Conservation (phyloP, 176 grass and related monocot genomes). For the Avena sativa region DNA sequence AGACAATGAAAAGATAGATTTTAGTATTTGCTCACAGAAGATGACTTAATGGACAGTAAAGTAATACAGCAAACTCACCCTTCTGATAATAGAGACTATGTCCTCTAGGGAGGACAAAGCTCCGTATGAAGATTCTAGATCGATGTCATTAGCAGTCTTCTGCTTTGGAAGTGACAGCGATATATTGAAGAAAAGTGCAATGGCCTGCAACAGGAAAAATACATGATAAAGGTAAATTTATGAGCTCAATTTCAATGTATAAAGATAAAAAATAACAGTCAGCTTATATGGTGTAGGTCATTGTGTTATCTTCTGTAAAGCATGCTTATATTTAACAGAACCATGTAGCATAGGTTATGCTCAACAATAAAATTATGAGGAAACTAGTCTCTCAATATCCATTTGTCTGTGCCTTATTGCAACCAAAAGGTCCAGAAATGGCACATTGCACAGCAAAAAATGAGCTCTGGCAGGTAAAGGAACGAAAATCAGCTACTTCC, state of each 20-base stretch:
- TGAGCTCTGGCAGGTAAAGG: constrained; percentile 16
- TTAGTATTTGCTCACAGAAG: constrained; percentile 37
- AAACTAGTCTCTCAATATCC: not conserved
- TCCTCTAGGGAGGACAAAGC: constrained; percentile 95
- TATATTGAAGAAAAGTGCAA: constrained; percentile 92
- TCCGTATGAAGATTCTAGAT: constrained; percentile 92
- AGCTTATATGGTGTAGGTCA: constrained; percentile 1
- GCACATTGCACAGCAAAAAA: constrained; percentile 1
- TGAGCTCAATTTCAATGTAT: constrained; percentile 24
- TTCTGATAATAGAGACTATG: constrained; percentile 88
- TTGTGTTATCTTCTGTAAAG: constrained; percentile 29
- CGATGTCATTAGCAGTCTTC: constrained; percentile 64
- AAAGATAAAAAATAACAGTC: not conserved
- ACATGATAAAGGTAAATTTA: constrained; percentile 35
- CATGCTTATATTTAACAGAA: constrained; percentile 31
- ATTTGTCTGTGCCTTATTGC: not conserved
- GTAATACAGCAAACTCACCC: constrained; percentile 56
- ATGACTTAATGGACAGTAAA: constrained; percentile 42
- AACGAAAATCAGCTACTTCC: constrained; percentile 11
- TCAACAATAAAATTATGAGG: not conserved
- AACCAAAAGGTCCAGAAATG: constrained; percentile 5
- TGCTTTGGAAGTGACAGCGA: constrained; percentile 95
- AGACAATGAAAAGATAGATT: constrained; percentile 35
- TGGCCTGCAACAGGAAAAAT: constrained; percentile 53
- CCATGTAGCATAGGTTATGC: constrained; percentile 23